Evolutionary conservation across 768 basidiomycete genomes (phyloP).

Genomic region (Mycena indigotica): DNA sequence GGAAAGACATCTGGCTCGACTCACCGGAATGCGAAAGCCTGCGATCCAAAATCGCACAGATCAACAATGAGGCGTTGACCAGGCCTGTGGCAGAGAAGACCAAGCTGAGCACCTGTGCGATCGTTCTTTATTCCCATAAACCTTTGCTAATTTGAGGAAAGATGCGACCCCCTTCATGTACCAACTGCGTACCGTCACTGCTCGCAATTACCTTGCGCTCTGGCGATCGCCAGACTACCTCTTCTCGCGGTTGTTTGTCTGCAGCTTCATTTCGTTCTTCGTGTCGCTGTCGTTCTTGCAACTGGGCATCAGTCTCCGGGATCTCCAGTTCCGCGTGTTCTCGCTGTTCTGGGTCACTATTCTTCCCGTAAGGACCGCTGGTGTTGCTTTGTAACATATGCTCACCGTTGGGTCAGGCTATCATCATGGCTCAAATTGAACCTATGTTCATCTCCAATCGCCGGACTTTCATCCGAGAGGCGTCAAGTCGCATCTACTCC

Average conservation of each 20-base stretch:
- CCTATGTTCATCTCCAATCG: constrained; percentile 81
- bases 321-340: constrained; percentile 81
- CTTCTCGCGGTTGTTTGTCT: constrained; percentile 79
- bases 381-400: background rate
- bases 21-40: constrained; percentile 58
- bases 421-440: constrained; percentile 80
- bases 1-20: constrained; percentile 83
- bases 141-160: constrained; percentile 25
- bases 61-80: constrained; percentile 51
- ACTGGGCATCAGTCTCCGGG: constrained; percentile 62
- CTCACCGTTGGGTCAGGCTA: constrained; percentile 37
- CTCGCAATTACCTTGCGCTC: constrained; percentile 67
- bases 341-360: constrained; percentile 53
- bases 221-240: constrained; percentile 88
- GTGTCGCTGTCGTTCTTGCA: constrained; percentile 81
- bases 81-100: constrained; percentile 42
- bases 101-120: constrained; percentile 51
- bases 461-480: constrained; percentile 55
- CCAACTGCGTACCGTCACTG: constrained; percentile 69
- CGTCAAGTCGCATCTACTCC: constrained; percentile 84
- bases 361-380: background rate
- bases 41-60: constrained; percentile 44
- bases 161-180: constrained; percentile 77
- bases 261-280: constrained; percentile 68
- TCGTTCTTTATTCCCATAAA: background rate